These are phyloP conservation scores for Fusarium tricinctum DNA, from an alignment of 2,329 filamentous ascomycete genomes.

Conservation along the genomic window DNA sequence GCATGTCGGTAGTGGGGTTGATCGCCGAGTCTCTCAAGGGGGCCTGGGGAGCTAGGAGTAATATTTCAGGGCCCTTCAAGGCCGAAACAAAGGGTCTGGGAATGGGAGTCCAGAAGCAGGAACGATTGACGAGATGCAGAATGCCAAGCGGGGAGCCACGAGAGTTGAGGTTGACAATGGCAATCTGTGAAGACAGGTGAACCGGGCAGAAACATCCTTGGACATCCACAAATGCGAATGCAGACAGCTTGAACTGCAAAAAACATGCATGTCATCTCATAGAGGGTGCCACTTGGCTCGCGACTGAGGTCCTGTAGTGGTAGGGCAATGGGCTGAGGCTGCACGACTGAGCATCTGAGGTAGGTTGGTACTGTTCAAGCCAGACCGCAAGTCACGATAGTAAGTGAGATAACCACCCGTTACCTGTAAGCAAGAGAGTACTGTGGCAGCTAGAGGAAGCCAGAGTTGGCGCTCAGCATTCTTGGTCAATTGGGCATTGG, in stretches of 20 bases:
- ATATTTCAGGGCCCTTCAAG: constrained; percentile 29
- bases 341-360: background rate
- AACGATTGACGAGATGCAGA: constrained; percentile 50
- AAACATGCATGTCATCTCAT: constrained; percentile 11
- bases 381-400: constrained; percentile 30
- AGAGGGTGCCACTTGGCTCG: constrained; percentile 11
- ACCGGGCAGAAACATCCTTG: constrained; percentile 17
- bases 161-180: constrained; percentile 21
- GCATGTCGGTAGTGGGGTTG: constrained; percentile 16
- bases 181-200: background rate
- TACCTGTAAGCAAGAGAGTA: constrained; percentile 9
- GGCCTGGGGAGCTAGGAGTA: constrained; percentile 8
- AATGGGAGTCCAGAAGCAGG: constrained; percentile 46
- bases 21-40: constrained; percentile 25
- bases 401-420: constrained; percentile 20
- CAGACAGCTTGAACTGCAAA: constrained; percentile 7
- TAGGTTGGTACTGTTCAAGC: background rate
- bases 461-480: constrained; percentile 30
- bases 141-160: constrained; percentile 36
- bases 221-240: constrained; percentile 11
- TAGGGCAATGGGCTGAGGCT: constrained; percentile 17
- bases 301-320: constrained; percentile 8
- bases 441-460: constrained; percentile 13
- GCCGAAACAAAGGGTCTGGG: constrained; percentile 45
- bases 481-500: constrained; percentile 44